Evolutionary conservation across 2,329 filamentous ascomycete species (phyloP), one percentile per base, ranked within the genome.

Genomic region (Aspergillus transmontanensis): DNA sequence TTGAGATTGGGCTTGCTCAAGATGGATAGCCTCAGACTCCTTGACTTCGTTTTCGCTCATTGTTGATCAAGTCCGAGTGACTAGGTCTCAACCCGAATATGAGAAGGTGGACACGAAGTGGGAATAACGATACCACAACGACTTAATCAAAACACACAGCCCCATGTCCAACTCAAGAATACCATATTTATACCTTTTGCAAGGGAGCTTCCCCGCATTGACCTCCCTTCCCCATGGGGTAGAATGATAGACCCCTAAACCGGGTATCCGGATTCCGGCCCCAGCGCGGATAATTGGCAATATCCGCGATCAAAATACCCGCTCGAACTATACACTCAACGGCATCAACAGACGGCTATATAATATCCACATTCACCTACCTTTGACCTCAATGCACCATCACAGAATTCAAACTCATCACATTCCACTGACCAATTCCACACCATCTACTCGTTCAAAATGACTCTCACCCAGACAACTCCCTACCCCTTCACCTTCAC

Each of bases 401-500:
- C 45, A 21, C 45, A 46, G 41, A 21, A 10, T 9, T 21, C 16
- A 11, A 43, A 43, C 2, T 4, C 41, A 43, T 43, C 4, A 1
- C 7, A 21, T 21, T 43, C 0, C 7, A 19, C 7, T 43, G 16
- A 21, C 19, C 19, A 21, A 43, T 9, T 43, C 21, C 2, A 21
- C 12, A 10, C 4, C 55, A n/a, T 11, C 23, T 9, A 19, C 39
- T 3, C 30, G 10, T 26, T n/a, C 28, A 51, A 12, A 10, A 63
- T 63, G 61, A n/a, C 61, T 11, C 28, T 45, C 14, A 39, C 36
- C 63, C 51, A 50, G 32, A 51, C 64, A 28, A 39, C 50, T 36
- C 64, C 64, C 21, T 65, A 65, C 43, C 64, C 64, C 19, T 64
- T 64, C 59, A n/a, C 57, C n/a, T 66, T 64, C 56, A 58, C 51